Percentiles rank a stretch among this genome's conserved stretches.
Evolutionary conservation across 2,329 filamentous ascomycete species (phyloP).

Genomic region (Colletotrichum sp.): DNA sequence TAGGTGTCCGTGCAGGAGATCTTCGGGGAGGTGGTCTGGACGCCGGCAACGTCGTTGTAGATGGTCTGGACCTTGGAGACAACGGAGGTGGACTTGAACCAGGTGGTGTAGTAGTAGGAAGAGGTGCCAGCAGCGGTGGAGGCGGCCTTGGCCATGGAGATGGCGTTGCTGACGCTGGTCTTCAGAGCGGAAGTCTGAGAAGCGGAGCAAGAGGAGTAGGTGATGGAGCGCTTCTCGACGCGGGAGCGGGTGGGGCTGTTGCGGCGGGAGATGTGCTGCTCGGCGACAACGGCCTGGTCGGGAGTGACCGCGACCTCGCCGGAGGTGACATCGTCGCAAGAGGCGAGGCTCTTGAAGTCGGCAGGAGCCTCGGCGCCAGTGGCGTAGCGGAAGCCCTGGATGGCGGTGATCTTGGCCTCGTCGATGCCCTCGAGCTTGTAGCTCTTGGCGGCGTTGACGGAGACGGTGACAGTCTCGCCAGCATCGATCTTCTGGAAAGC

Average conservation of each 20-base stretch:
- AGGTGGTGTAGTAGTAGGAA: conserved; percentile 12
- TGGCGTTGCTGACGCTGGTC: conserved; percentile 7
- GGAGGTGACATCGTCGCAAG: conserved; percentile 3
- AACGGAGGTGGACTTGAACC: conserved; percentile 16
- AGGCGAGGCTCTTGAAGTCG: not conserved
- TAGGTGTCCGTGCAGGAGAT: conserved; percentile 18
- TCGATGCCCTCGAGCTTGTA: conserved; percentile 11
- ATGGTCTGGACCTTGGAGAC: conserved; percentile 10
- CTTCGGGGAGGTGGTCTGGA: conserved; percentile 14
- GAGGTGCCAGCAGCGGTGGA: conserved; percentile 3
- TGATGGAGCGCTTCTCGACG: conserved; percentile 15
- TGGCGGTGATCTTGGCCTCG: conserved; percentile 14
- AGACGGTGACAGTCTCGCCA: conserved; percentile 10
- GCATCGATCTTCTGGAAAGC: conserved; percentile 17
- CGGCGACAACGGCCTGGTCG: not conserved
- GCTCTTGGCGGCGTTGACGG: conserved; percentile 17
- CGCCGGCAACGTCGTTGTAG: conserved; percentile 12
- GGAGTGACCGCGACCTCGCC: conserved; percentile 8
- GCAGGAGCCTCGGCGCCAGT: not conserved
- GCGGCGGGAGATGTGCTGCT: conserved; percentile 10
- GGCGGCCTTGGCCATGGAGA: conserved; percentile 14
- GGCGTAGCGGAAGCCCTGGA: conserved; percentile 18
- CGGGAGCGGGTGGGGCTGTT: not conserved
- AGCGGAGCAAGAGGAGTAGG: conserved; percentile 13
- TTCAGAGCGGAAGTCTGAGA: conserved; percentile 1